A percentile compares a stretch with the other conserved stretches of the same genome.
These are phyloP conservation scores for Purpureocillium takamizusanense DNA, from an alignment of 2,329 filamentous ascomycete genomes.

Conservation along the genomic window DNA sequence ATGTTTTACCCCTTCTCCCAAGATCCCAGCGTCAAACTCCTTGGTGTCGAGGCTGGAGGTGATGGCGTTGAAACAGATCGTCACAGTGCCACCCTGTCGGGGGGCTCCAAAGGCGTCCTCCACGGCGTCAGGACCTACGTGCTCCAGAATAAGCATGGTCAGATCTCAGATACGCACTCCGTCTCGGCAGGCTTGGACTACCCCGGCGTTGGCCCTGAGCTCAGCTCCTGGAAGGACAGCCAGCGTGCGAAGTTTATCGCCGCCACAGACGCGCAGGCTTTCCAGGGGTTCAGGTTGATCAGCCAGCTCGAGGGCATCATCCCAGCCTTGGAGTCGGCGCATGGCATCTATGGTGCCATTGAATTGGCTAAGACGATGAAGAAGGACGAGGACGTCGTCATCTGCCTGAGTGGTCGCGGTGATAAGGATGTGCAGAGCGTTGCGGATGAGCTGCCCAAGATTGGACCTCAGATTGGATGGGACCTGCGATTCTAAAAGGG, in stretches of 20 bases:
- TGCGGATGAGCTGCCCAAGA: conserved; percentile 79
- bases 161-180: conserved; percentile 92
- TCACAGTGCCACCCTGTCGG: conserved; percentile 81
- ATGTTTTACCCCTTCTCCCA: conserved; percentile 97
- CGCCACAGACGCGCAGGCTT: conserved; percentile 85
- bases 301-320: conserved; percentile 93
- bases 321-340: conserved; percentile 85
- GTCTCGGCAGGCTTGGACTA: conserved; percentile 96
- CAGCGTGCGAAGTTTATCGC: conserved; percentile 80
- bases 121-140: conserved; percentile 96
- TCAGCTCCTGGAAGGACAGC: conserved; percentile 87
- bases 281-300: conserved; percentile 76
- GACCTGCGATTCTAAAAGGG: conserved; percentile 49
- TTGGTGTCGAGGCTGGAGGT: conserved; percentile 92
- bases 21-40: conserved; percentile 74
- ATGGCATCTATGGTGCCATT: conserved; percentile 83
- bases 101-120: conserved; percentile 82
- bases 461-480: conserved; percentile 83
- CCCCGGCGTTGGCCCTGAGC: conserved; percentile 89
- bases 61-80: conserved; percentile 80
- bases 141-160: conserved; percentile 83
- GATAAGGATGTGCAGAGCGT: conserved; percentile 99
- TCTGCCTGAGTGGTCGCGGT: conserved; percentile 85
- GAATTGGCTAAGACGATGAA: conserved; percentile 88
- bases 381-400: conserved; percentile 82